phyloP scores from a whole-genome alignment of 306 rosid genomes.

The Cajanus cajan region DNA sequence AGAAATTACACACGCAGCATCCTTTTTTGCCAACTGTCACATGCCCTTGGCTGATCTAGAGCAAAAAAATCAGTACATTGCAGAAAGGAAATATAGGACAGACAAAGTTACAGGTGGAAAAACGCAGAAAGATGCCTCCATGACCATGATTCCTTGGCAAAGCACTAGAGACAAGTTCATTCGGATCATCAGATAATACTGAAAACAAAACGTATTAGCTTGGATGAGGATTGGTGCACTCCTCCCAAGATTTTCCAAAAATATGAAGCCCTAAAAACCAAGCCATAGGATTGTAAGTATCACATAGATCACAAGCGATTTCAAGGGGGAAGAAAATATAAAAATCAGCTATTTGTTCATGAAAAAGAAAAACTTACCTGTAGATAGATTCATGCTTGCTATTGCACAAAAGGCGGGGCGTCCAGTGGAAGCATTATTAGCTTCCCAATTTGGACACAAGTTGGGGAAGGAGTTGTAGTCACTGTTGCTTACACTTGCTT shows the following conservation, averaged over 20 bases:
- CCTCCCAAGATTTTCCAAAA: constrained; percentile 54
- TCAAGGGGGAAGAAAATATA: neutral
- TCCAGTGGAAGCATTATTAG: constrained; percentile 27
- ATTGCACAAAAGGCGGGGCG: constrained; percentile 38
- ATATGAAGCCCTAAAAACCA: constrained; percentile 46
- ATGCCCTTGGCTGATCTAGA: constrained; percentile 29
- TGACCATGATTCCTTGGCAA: constrained; percentile 36
- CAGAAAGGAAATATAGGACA: constrained; percentile 38
- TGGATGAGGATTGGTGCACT: constrained; percentile 39
- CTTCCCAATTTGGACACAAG: constrained; percentile 65
- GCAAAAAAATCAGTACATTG: constrained; percentile 26
- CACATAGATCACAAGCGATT: neutral
- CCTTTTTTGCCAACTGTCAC: constrained; percentile 39
- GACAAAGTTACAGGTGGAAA: constrained; percentile 24
- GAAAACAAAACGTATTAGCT: constrained; percentile 21
- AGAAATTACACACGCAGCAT: constrained; percentile 43
- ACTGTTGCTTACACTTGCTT: constrained; percentile 28
- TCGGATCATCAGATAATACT: neutral
- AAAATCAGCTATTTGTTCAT: neutral
- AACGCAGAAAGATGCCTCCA: constrained; percentile 28
- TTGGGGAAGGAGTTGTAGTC: constrained; percentile 42
- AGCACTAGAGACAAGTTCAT: constrained; percentile 15
- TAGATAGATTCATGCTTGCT: constrained; percentile 43
- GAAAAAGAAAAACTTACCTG: constrained; percentile 27
- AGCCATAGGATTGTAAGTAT: neutral